A percentile compares a stretch with the other conserved stretches of the same genome.
Evolutionary conservation across 345 rosid species (phyloP).

Genomic region (Durio zibethinus): DNA sequence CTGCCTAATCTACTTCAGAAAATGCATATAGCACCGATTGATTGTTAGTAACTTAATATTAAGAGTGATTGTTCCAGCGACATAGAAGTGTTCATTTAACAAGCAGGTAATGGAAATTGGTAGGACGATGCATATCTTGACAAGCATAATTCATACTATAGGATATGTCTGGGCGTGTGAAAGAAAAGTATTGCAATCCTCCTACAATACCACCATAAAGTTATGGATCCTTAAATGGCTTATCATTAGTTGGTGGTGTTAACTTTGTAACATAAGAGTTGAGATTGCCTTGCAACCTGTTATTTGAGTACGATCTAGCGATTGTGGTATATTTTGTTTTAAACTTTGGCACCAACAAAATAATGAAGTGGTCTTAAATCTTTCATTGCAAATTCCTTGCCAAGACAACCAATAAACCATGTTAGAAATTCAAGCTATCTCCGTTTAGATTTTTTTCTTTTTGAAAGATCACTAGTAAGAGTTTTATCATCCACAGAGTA

Average conservation of each 20-base stretch:
- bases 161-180: not conserved
- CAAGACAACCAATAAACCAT: not conserved
- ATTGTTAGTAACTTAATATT: too few relatives aligned
- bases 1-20: too few relatives aligned
- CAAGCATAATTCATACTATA: not conserved
- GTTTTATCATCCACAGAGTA: not conserved
- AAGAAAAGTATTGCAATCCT: not conserved
- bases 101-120: not conserved
- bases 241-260: not conserved
- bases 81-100: not conserved
- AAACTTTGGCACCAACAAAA: not conserved
- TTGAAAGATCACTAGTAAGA: not conserved
- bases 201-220: not conserved
- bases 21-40: too few relatives aligned
- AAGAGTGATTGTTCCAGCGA: not conserved
- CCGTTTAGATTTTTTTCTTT: too few relatives aligned
- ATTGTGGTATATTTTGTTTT: not conserved
- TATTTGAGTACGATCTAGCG: not conserved
- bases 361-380: not conserved
- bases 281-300: not conserved
- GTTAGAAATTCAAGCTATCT: not conserved
- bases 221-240: not conserved
- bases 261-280: not conserved
- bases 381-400: not conserved
- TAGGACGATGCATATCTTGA: not conserved